Percentiles rank a stretch among this genome's conserved stretches.
Conservation (phyloP, 371 early-diverging fungal species). For the Apophysomyces variabilis region DNA sequence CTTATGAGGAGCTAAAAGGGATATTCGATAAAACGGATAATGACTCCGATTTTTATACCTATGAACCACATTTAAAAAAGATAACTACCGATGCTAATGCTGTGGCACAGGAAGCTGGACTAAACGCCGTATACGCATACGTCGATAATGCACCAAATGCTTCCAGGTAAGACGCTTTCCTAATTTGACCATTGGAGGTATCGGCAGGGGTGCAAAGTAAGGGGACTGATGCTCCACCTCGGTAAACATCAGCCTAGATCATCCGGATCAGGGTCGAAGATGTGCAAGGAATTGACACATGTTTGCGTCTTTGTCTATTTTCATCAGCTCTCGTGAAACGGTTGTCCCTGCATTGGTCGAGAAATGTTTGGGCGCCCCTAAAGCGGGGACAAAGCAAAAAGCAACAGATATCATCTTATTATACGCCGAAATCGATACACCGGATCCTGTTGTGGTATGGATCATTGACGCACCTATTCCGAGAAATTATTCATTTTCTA, state of each 20-base stretch:
- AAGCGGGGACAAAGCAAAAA: constrained; percentile 80
- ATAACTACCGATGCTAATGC: constrained; percentile 88
- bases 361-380: constrained; percentile 85
- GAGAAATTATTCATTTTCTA: constrained; percentile 8
- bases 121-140: constrained; percentile 76
- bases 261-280: neutral
- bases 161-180: constrained; percentile 54
- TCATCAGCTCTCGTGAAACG: constrained; percentile 64
- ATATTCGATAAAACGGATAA: constrained; percentile 65
- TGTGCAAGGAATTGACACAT: constrained; percentile 13
- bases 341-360: constrained; percentile 85
- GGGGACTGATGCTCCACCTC: constrained; percentile 1
- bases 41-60: constrained; percentile 72
- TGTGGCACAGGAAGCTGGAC: constrained; percentile 90
- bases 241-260: neutral
- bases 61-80: constrained; percentile 73
- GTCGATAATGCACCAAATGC: constrained; percentile 85
- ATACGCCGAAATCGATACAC: constrained; percentile 86
- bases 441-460: constrained; percentile 82
- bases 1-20: constrained; percentile 83
- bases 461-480: neutral
- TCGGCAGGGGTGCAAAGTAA: constrained; percentile 2
- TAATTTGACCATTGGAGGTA: neutral
- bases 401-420: constrained; percentile 82
- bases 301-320: constrained; percentile 13